Conservation (phyloP, 352 stramenopile species). For the Phytophthora palmivora region DNA sequence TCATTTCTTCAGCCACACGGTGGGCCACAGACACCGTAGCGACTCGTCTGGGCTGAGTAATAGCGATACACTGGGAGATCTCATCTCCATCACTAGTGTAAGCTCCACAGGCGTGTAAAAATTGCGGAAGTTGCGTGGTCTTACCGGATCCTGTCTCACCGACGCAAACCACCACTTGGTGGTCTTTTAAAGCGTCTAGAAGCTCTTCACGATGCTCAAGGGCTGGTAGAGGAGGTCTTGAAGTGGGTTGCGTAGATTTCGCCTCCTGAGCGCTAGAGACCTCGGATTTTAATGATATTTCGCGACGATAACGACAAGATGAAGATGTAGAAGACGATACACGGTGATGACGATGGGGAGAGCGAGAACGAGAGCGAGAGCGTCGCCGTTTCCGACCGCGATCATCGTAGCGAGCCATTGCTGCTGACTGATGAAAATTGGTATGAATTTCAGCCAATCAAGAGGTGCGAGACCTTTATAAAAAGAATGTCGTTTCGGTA, state of each 20-base stretch:
- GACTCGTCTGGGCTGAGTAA: slow-evolving; percentile 95
- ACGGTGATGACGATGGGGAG: slow-evolving; percentile 1
- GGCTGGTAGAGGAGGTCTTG: slow-evolving; percentile 25
- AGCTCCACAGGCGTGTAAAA: slow-evolving; percentile 52
- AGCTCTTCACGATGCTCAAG: slow-evolving; percentile 69
- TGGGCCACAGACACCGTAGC: slow-evolving; percentile 97
- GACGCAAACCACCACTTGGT: slow-evolving; percentile 80
- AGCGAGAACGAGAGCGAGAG: slow-evolving; percentile 13
- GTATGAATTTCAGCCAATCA: slow-evolving; percentile 10
- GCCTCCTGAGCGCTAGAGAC: slow-evolving; percentile 25
- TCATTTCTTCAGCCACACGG: slow-evolving; percentile 97
- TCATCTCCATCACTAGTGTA: slow-evolving; percentile 31
- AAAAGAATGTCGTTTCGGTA: neutral
- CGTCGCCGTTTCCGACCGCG: slow-evolving; percentile 23
- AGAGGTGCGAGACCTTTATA: neutral
- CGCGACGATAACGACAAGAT: slow-evolving; percentile 3
- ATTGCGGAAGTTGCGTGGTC: slow-evolving; percentile 92
- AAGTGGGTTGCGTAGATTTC: slow-evolving; percentile 2
- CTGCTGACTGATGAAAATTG: slow-evolving; percentile 1
- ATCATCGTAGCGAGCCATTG: slow-evolving; percentile 25
- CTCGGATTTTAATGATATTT: slow-evolving; percentile 12
- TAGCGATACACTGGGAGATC: slow-evolving; percentile 58
- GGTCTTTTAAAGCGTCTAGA: slow-evolving; percentile 43
- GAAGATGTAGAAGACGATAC: slow-evolving; percentile 1
- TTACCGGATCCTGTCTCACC: slow-evolving; percentile 97